phyloP scores from a whole-genome alignment of 192 early-diverging fungal species.

The Ramicandelaber brevisporus region DNA sequence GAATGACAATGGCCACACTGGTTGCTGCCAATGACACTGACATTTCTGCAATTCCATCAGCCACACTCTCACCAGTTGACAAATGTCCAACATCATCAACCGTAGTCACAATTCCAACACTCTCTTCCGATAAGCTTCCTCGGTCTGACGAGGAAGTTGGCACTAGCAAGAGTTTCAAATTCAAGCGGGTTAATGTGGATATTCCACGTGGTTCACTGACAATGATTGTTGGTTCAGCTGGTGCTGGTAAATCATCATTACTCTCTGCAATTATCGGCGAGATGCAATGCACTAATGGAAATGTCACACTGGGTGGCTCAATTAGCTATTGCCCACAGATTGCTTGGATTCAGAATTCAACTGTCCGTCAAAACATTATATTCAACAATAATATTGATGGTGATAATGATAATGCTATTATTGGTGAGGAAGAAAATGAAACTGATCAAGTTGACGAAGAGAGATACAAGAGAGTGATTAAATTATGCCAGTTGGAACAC shows the following conservation, averaged over 20 bases:
- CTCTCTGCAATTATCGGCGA: constrained; percentile 32
- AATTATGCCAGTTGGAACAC: constrained; percentile 36
- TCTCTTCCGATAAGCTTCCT: too few species aligned
- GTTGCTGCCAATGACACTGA: too few species aligned
- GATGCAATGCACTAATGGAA: constrained; percentile 12
- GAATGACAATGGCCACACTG: too few species aligned
- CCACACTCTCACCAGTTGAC: too few species aligned
- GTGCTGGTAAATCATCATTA: constrained; percentile 35
- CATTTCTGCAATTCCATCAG: too few species aligned
- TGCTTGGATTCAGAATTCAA: constrained; percentile 40
- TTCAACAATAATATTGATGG: constrained; percentile 30
- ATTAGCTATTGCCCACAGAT: constrained; percentile 31
- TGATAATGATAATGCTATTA: too few species aligned
- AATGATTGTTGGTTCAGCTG: constrained; percentile 30
- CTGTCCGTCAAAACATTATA: constrained; percentile 35
- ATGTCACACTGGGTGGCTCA: constrained; percentile 6
- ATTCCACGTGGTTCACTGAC: constrained; percentile 29
- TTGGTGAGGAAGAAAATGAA: too few species aligned
- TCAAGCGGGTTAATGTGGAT: constrained; percentile 16
- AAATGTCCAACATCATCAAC: too few species aligned
- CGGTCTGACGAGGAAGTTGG: too few species aligned
- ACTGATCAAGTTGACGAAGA: constrained; percentile 24
- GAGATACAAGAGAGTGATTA: constrained; percentile 35
- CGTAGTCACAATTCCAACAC: too few species aligned
- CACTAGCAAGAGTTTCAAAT: too few species aligned